These are phyloP conservation scores for Xylariaceae sp. DNA, from an alignment of 2,329 filamentous ascomycete species.

Conservation along the genomic window DNA sequence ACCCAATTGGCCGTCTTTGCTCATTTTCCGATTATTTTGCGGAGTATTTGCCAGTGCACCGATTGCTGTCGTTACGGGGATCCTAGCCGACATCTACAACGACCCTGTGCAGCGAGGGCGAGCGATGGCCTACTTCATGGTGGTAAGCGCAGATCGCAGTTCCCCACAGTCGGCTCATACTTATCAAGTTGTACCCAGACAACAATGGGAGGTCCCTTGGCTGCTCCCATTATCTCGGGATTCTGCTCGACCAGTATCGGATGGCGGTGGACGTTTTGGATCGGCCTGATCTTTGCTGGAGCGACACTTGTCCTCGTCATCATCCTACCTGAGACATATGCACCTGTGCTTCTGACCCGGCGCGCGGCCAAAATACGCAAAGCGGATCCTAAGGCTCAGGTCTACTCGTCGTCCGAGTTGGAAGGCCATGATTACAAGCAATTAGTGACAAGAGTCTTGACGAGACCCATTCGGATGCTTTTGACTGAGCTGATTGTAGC, in stretches of 20 bases:
- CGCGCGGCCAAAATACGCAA: constrained; percentile 55
- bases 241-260: constrained; percentile 54
- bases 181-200: constrained; percentile 32
- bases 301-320: constrained; percentile 54
- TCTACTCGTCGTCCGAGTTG: constrained; percentile 59
- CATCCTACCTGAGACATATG: constrained; percentile 63
- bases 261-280: constrained; percentile 70
- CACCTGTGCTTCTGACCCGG: constrained; percentile 51
- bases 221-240: constrained; percentile 61
- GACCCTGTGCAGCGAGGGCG: constrained; percentile 52
- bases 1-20: constrained; percentile 46
- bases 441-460: constrained; percentile 65
- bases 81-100: constrained; percentile 63
- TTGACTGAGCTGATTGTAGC: constrained; percentile 68
- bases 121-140: constrained; percentile 62
- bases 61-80: constrained; percentile 58
- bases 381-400: constrained; percentile 44
- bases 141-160: no score
- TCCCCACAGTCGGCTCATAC: constrained; percentile 1
- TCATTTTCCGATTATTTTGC: constrained; percentile 51
- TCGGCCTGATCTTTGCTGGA: constrained; percentile 65
- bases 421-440: constrained; percentile 54
- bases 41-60: constrained; percentile 54
- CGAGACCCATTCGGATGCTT: constrained; percentile 69
- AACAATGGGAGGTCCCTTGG: constrained; percentile 62